Evolutionary conservation across 768 basidiomycete genomes (phyloP).

Genomic region (Russula ochroleuca): DNA sequence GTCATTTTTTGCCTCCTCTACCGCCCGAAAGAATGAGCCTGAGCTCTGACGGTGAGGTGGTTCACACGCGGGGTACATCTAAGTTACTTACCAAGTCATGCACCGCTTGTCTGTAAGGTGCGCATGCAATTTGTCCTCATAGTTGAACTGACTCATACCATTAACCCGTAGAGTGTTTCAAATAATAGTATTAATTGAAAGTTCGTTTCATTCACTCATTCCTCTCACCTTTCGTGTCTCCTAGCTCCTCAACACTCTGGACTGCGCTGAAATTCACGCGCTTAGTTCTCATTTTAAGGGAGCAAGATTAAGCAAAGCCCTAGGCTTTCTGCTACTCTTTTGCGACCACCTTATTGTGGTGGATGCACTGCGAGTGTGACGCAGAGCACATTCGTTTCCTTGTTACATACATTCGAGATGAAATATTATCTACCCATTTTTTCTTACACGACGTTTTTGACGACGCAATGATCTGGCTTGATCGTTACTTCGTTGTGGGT

Average conservation of each 20-base stretch:
- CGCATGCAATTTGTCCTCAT: neutral
- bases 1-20: conserved; percentile 42
- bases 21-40: conserved; percentile 30
- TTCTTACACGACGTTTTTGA: neutral
- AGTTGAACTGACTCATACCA: neutral
- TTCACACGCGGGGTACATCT: conserved; percentile 52
- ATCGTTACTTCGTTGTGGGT: conserved; percentile 47
- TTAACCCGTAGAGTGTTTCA: neutral
- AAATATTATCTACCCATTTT: conserved; percentile 1
- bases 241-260: conserved; percentile 96
- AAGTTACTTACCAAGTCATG: neutral
- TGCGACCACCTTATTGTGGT: conserved; percentile 27
- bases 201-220: neutral
- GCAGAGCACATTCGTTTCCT: conserved; percentile 30
- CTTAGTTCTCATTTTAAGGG: conserved; percentile 92
- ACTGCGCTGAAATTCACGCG: conserved; percentile 70
- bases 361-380: conserved; percentile 21
- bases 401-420: conserved; percentile 4
- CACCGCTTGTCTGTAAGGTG: conserved; percentile 12
- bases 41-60: conserved; percentile 37
- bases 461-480: neutral
- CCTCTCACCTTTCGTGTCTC: conserved; percentile 5
- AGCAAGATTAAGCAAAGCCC: conserved; percentile 55
- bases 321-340: conserved; percentile 31
- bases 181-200: neutral